Conservation (phyloP, 257 asterid species). For the Ajuga chamaepitys region DNA sequence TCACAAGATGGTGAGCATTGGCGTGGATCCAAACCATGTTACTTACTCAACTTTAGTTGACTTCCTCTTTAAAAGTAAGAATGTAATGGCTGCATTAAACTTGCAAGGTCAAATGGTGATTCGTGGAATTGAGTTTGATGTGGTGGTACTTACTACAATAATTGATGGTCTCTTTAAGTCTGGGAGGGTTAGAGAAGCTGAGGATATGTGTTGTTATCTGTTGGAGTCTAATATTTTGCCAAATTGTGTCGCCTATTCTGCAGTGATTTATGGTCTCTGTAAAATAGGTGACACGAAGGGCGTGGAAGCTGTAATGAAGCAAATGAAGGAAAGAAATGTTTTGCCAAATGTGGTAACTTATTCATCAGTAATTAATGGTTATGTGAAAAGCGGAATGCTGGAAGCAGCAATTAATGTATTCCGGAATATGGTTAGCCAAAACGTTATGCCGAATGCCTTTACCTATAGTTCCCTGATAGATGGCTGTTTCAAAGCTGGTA, state of each 20-base stretch:
- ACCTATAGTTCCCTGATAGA: slow-evolving; percentile 56
- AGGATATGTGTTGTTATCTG: slow-evolving; percentile 41
- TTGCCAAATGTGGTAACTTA: slow-evolving; percentile 62
- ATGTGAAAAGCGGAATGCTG: slow-evolving; percentile 59
- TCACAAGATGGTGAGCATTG: slow-evolving; percentile 47
- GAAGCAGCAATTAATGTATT: slow-evolving; percentile 49
- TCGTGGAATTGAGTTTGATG: slow-evolving; percentile 68
- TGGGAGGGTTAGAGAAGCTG: slow-evolving; percentile 63
- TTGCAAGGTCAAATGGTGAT: slow-evolving; percentile 79
- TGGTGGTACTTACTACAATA: slow-evolving; percentile 56
- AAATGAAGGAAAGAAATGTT: slow-evolving; percentile 50
- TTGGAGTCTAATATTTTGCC: slow-evolving; percentile 42
- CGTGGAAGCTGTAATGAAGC: slow-evolving; percentile 46
- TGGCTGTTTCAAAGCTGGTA: slow-evolving; percentile 72
- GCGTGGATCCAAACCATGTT: slow-evolving; percentile 68
- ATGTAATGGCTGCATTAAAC: slow-evolving; percentile 49
- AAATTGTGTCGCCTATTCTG: slow-evolving; percentile 55
- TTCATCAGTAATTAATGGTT: slow-evolving; percentile 65
- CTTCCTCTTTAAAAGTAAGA: slow-evolving; percentile 41
- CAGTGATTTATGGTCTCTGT: slow-evolving; percentile 58
- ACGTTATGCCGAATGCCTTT: slow-evolving; percentile 53
- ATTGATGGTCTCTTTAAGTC: slow-evolving; percentile 75
- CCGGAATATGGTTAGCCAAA: slow-evolving; percentile 43
- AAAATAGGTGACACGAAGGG: slow-evolving; percentile 61
- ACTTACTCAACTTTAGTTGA: slow-evolving; percentile 61